These are phyloP conservation scores for Tephrocybe sp. DNA, from an alignment of 768 basidiomycete species.

Conservation along the genomic window DNA sequence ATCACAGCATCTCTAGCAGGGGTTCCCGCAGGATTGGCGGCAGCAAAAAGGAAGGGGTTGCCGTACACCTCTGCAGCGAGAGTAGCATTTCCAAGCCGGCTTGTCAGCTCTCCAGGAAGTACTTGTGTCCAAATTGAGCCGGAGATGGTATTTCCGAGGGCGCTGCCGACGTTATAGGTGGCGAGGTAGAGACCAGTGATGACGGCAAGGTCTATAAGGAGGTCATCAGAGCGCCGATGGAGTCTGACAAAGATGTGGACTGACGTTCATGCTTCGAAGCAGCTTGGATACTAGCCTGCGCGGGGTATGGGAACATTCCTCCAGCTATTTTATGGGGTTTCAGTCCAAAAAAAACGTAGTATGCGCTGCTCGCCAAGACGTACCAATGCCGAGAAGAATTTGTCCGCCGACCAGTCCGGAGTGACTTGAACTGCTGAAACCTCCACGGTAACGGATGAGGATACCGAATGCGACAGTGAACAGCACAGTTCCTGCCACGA, in stretches of 20 bases:
- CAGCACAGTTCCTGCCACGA: not conserved
- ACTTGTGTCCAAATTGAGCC: not conserved
- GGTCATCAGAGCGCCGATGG: too few species aligned
- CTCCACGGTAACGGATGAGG: not conserved
- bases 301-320: not conserved
- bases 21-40: not conserved
- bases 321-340: not conserved
- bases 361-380: not conserved
- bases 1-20: not conserved
- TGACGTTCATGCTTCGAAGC: not conserved
- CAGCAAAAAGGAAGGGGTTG: not conserved
- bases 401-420: not conserved
- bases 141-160: not conserved
- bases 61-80: not conserved
- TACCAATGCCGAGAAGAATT: not conserved
- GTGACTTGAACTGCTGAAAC: not conserved
- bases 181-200: not conserved
- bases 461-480: not conserved
- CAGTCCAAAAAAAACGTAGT: not conserved
- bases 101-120: not conserved
- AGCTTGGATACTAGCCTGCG: not conserved
- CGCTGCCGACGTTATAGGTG: not conserved
- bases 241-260: not conserved
- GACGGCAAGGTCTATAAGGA: not conserved
- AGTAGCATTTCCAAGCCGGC: not conserved